phyloP scores from a whole-genome alignment of 306 rosid genomes.

The Trifolium fragiferum region DNA sequence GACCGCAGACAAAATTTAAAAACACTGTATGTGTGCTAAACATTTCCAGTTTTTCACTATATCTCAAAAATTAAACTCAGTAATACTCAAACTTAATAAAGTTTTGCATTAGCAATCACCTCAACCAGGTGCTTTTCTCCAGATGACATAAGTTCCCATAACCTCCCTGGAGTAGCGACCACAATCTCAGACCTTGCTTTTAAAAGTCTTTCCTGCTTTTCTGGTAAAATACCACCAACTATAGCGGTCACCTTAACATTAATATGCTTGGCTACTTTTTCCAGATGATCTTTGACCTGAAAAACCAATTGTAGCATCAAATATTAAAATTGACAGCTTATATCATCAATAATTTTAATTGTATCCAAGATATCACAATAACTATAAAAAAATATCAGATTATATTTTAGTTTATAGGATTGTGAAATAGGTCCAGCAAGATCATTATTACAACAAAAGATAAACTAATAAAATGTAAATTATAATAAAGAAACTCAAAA shows the following conservation, averaged over 20 bases:
- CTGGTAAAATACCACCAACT: constrained; percentile 92
- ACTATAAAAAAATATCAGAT: neutral
- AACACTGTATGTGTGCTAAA: neutral
- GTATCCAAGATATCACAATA: constrained; percentile 18
- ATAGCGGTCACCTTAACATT: constrained; percentile 77
- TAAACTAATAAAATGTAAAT: neutral
- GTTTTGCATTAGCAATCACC: constrained; percentile 50
- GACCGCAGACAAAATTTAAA: neutral
- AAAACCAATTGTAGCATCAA: constrained; percentile 31
- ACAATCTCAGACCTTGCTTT: constrained; percentile 82
- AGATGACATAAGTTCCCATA: constrained; percentile 93
- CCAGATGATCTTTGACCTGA: constrained; percentile 90
- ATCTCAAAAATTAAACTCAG: constrained; percentile 13
- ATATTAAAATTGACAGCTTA: constrained; percentile 18
- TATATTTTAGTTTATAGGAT: constrained; percentile 7
- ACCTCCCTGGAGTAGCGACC: constrained; percentile 97
- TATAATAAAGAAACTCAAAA: constrained; percentile 2
- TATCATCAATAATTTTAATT: constrained; percentile 12
- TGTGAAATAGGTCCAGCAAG: constrained; percentile 6
- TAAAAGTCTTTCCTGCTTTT: constrained; percentile 90
- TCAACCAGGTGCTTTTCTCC: constrained; percentile 88
- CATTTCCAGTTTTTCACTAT: constrained; percentile 18
- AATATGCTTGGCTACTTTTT: constrained; percentile 64
- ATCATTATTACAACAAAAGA: neutral
- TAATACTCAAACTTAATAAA: constrained; percentile 27